Evolutionary conservation across 1,139 yeast species (phyloP).

Genomic region (Geotrichum carabidarum): DNA sequence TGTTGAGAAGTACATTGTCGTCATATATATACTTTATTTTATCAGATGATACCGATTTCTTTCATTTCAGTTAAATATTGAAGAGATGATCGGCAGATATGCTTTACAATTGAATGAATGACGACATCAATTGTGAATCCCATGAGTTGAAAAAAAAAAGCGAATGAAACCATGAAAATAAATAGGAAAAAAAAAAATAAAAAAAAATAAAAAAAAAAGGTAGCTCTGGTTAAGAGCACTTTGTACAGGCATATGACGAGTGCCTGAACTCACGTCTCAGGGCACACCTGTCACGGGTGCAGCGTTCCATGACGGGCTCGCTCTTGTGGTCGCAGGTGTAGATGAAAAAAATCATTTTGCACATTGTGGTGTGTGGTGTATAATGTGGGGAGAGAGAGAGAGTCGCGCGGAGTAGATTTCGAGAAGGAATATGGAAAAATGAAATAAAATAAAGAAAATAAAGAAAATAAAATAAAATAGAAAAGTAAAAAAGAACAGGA

Average conservation of each 20-base stretch:
- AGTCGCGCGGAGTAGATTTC: neutral
- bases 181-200: neutral
- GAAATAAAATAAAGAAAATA: neutral
- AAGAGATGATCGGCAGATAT: too few relatives aligned
- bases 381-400: neutral
- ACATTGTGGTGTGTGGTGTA: neutral
- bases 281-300: neutral
- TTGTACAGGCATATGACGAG: neutral
- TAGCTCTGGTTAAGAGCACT: neutral
- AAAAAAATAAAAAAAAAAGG: neutral
- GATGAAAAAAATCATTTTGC: slow-evolving; percentile 1
- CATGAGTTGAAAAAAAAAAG: neutral
- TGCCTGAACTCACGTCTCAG: neutral
- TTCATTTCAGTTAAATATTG: too few relatives aligned
- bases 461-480: neutral
- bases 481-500: neutral
- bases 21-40: too few relatives aligned
- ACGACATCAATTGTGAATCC: neutral
- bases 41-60: too few relatives aligned
- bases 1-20: too few relatives aligned
- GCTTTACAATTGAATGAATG: too few relatives aligned
- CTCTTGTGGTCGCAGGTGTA: slow-evolving; percentile 6
- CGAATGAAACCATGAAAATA: neutral
- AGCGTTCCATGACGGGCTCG: slow-evolving; percentile 1
- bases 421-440: neutral